Evolutionary conservation across 108 stramenopile genomes (phyloP), one percentile per base, ranked within the genome.

Genomic region (Nitzschia sp.): DNA sequence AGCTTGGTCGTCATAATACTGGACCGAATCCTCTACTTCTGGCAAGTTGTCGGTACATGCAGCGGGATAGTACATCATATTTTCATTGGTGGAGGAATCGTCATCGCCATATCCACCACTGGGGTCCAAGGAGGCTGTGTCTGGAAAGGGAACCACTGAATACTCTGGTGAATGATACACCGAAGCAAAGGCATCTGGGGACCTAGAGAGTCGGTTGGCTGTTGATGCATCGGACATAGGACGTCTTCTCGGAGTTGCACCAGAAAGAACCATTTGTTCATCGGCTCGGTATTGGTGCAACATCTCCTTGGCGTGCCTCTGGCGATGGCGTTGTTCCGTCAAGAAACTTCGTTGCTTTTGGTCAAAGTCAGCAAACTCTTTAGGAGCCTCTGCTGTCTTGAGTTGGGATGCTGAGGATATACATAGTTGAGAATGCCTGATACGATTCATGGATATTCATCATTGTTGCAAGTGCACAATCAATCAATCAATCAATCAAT

Each of bases 261-360:
- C 26, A 12, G 3, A 20, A 2, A 52, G 29, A 19, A 51, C 42
- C 12, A 67, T 15, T 48, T 58, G 39, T 15, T 69, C 57, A 46
- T 59, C 68, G 19, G 68, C 68, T 10, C 68, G 68, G 50, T 51
- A 69, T 52, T 69, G 57, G 39, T 69, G 68, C 37, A 69, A 19
- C 55, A 69, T 39, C 41, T 69, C 68, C 24, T 59, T 59, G 26
- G 68, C 68, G 17, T 39, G 37, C 11, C 21, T 55, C 34, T 69
- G 57, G 14, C 53, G 38, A 41, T 57, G 26, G 34, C 68, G 68
- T 19, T 56, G 57, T 37, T 41, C 29, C 5, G 10, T 24, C 48
- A 58, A 51, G 7, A 51, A 37, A 42, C 41, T 25, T 15, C 57
- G 43, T 51, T 59, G 57, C 46, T 69, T 69, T 41, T 69, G 22